Evolutionary conservation across 2,329 filamentous ascomycete genomes (phyloP).

Genomic region (Cytospora schulzeri): DNA sequence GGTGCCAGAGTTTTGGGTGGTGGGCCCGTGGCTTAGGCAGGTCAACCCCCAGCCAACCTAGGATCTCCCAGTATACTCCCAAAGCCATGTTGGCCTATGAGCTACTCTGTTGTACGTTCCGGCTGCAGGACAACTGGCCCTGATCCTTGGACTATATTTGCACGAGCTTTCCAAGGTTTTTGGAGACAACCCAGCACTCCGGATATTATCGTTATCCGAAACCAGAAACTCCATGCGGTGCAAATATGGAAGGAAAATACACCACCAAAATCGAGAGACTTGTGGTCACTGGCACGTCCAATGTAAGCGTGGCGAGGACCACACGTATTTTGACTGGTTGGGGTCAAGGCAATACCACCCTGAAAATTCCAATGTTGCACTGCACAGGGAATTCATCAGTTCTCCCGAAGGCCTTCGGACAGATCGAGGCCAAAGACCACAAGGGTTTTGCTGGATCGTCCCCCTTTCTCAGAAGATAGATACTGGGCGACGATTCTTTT

Average conservation of each 20-base stretch:
- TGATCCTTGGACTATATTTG: slow-evolving; percentile 9
- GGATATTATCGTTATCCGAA: not conserved
- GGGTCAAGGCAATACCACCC: slow-evolving; percentile 24
- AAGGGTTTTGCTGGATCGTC: slow-evolving; percentile 5
- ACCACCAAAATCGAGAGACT: not conserved
- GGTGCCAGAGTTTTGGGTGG: slow-evolving; percentile 11
- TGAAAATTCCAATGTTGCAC: slow-evolving; percentile 23
- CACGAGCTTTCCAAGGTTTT: not conserved
- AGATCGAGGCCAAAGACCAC: slow-evolving; percentile 9
- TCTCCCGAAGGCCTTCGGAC: slow-evolving; percentile 27
- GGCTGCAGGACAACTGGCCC: not conserved
- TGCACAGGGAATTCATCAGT: slow-evolving; percentile 15
- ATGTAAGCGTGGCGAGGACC: slow-evolving; percentile 21
- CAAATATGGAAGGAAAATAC: not conserved
- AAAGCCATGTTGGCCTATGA: slow-evolving; percentile 13
- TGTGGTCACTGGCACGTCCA: slow-evolving; percentile 16
- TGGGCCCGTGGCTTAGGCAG: slow-evolving; percentile 13
- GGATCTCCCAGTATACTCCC: slow-evolving; percentile 17
- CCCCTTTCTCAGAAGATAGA: slow-evolving; percentile 4
- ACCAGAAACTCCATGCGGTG: not conserved
- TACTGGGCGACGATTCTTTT: not conserved
- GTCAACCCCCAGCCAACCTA: slow-evolving; percentile 5
- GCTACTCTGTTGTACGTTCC: slow-evolving; percentile 16
- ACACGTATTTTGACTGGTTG: slow-evolving; percentile 19
- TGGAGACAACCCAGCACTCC: not conserved